Evolutionary conservation across 768 basidiomycete genomes (phyloP).

Genomic region (Leccinum boreale): DNA sequence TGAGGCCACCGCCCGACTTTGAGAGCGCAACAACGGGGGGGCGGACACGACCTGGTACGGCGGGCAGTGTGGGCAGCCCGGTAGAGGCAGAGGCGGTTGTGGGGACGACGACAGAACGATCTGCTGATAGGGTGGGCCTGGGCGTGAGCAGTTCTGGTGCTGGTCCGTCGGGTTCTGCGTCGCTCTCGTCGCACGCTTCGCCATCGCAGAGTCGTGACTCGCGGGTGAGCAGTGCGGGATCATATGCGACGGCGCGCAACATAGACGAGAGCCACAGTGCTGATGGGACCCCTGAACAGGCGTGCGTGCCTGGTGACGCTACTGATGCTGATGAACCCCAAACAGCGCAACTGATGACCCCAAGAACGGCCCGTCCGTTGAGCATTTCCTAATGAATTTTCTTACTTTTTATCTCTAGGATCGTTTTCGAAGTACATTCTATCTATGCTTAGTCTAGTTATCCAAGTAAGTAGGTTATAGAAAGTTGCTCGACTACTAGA

Average conservation of each 20-base stretch:
- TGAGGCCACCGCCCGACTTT: constrained; percentile 50
- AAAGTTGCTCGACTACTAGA: too few relatives aligned
- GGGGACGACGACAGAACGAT: not conserved
- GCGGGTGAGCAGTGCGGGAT: constrained; percentile 11
- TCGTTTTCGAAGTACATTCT: too few relatives aligned
- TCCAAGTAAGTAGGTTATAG: not conserved
- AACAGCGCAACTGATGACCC: constrained; percentile 17
- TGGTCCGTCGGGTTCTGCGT: not conserved
- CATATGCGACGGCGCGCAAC: constrained; percentile 14
- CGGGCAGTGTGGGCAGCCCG: not conserved
- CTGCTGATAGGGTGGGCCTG: not conserved
- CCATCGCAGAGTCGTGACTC: constrained; percentile 9
- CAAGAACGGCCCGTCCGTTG: constrained; percentile 19
- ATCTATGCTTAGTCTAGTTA: not conserved
- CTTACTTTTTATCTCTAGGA: too few relatives aligned
- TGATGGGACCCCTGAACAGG: not conserved
- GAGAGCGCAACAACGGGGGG: constrained; percentile 25
- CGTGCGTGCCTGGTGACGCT: constrained; percentile 1
- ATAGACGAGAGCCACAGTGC: not conserved
- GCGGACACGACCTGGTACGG: not conserved
- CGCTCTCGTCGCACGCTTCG: not conserved
- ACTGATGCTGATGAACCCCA: constrained; percentile 3
- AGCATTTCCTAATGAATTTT: not conserved
- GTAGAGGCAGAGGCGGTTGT: not conserved
- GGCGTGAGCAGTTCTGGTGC: not conserved